Percentiles rank a stretch among this genome's conserved stretches.
Evolutionary conservation across 78 protist species (phyloP).

Genomic region (Ministeria vibrans): DNA sequence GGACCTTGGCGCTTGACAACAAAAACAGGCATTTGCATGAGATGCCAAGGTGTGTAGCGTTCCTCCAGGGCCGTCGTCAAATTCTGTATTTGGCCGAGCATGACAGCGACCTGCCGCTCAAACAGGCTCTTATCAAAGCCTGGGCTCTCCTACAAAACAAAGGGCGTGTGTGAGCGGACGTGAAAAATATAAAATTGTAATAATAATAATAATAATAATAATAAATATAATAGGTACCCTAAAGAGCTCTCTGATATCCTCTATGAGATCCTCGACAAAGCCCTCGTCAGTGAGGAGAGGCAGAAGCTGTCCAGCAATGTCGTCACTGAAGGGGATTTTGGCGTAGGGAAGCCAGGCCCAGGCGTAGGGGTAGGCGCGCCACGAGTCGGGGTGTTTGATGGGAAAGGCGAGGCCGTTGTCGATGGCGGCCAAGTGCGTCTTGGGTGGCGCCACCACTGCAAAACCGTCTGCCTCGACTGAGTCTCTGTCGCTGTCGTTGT

Average conservation of each 20-base stretch:
- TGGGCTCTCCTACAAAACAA: neutral
- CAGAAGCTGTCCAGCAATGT: neutral
- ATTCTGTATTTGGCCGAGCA: constrained; percentile 34
- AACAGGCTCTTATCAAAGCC: neutral
- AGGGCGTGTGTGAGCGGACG: too few species aligned
- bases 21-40: neutral
- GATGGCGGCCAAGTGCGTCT: constrained; percentile 19
- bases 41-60: constrained; percentile 8
- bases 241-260: neutral
- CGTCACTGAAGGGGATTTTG: constrained; percentile 13
- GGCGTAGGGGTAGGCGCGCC: constrained; percentile 44
- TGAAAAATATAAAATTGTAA: too few species aligned
- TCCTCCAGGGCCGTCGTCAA: constrained; percentile 14
- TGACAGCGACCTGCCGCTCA: constrained; percentile 17
- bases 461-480: neutral
- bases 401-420: constrained; percentile 64
- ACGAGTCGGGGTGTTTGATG: constrained; percentile 45
- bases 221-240: too few species aligned
- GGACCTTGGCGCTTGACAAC: neutral
- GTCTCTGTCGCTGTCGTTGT: neutral
- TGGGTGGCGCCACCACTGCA: neutral
- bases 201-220: too few species aligned
- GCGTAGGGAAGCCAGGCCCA: constrained; percentile 43
- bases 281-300: neutral
- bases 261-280: neutral